Evolutionary conservation across 129 eudicot species (phyloP).

Genomic region (Glebionis coronaria): DNA sequence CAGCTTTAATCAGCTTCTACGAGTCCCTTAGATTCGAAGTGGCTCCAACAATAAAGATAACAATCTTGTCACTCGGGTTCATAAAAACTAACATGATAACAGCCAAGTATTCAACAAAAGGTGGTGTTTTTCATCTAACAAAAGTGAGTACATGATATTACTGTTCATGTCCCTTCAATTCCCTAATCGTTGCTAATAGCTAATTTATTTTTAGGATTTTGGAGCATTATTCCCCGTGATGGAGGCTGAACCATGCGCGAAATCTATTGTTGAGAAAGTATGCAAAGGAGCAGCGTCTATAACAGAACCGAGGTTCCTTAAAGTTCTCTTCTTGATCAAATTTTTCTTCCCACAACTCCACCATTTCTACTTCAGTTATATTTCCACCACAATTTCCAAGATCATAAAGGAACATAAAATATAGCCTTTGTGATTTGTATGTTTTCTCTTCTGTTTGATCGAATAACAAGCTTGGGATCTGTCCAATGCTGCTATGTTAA

Average conservation of each 20-base stretch:
- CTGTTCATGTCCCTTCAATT: neutral
- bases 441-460: too few relatives aligned
- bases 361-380: too few relatives aligned
- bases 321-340: constrained; percentile 27
- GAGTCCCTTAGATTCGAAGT: too few relatives aligned
- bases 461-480: too few relatives aligned
- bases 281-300: constrained; percentile 35
- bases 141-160: constrained; percentile 3
- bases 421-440: too few relatives aligned
- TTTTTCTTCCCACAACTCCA: constrained; percentile 35
- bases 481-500: too few relatives aligned
- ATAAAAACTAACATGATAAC: constrained; percentile 27
- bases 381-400: neutral
- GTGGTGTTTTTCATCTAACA: constrained; percentile 12
- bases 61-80: constrained; percentile 40
- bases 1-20: too few relatives aligned
- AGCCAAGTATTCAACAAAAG: constrained; percentile 19
- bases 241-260: constrained; percentile 31
- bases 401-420: too few relatives aligned
- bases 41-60: constrained; percentile 22
- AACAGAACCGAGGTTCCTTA: constrained; percentile 26
- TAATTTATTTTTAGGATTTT: constrained; percentile 15
- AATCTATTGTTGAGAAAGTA: constrained; percentile 28
- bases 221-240: constrained; percentile 8
- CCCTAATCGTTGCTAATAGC: neutral